A percentile compares a stretch with the other conserved stretches of the same genome.
These are phyloP conservation scores for Blastocrithidia nonstop DNA, from an alignment of 208 protist genomes.

Conservation along the genomic window DNA sequence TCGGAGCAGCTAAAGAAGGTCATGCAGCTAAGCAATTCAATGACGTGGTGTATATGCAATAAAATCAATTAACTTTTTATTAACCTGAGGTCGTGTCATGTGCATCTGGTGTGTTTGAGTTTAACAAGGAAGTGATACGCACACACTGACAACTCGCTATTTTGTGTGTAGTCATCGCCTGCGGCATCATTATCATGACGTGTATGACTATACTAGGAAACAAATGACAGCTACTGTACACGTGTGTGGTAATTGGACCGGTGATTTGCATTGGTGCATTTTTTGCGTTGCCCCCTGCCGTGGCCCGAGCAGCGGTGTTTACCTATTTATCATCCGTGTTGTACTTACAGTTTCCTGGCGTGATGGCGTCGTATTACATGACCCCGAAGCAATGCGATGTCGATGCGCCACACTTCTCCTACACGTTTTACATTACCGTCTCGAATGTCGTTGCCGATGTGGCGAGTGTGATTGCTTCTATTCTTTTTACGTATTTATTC, in stretches of 20 bases:
- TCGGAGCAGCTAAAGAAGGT: no score
- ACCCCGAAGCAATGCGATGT: conserved; percentile 20
- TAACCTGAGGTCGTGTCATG: conserved; percentile 7
- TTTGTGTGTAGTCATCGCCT: conserved; percentile 28
- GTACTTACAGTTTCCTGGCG: conserved; percentile 42
- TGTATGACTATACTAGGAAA: conserved; percentile 21
- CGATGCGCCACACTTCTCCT: conserved; percentile 42
- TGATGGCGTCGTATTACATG: conserved; percentile 45
- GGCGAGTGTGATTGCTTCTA: conserved; percentile 32
- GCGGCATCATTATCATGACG: conserved; percentile 21
- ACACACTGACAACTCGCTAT: conserved; percentile 34
- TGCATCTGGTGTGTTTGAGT: conserved; percentile 30
- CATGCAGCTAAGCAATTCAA: no score
- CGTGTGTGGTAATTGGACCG: conserved; percentile 14
- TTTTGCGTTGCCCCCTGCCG: conserved; percentile 32
- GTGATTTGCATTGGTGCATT: conserved; percentile 22
- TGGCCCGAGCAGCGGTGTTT: conserved; percentile 54
- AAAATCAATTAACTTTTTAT: background rate
- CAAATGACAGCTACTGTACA: conserved; percentile 14
- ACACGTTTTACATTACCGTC: conserved; percentile 56
- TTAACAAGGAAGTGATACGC: conserved; percentile 35
- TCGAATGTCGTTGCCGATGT: conserved; percentile 23
- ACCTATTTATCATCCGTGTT: conserved; percentile 25
- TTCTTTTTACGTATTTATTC: conserved; percentile 47
- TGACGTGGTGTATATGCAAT: no score